phyloP scores from a whole-genome alignment of 345 rosid species.

The Gossypium sturtianum region DNA sequence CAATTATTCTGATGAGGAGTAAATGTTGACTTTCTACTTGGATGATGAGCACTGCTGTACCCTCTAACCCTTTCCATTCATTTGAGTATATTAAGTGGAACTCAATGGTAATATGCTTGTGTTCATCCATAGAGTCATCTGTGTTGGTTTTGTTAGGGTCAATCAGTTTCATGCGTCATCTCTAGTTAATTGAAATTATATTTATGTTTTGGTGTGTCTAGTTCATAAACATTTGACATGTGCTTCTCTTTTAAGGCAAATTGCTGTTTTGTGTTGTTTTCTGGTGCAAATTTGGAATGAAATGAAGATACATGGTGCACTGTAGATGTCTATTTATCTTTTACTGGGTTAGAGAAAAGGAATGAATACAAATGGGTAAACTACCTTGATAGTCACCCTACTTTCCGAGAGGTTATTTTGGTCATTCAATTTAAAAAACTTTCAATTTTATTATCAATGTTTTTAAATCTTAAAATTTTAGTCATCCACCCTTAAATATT shows the following conservation, averaged over 20 bases:
- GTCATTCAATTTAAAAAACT: too few species aligned
- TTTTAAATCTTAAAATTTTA: too few species aligned
- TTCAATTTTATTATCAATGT: too few species aligned
- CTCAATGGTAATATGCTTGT: background rate
- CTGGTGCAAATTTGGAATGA: background rate
- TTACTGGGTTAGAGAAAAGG: too few species aligned
- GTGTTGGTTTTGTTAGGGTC: background rate
- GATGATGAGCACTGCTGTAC: background rate
- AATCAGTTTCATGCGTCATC: background rate
- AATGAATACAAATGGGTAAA: too few species aligned
- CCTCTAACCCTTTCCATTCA: background rate
- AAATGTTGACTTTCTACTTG: conserved; percentile 1
- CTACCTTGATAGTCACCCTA: too few species aligned
- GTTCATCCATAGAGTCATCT: background rate
- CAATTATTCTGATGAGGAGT: conserved; percentile 75
- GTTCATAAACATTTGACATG: background rate
- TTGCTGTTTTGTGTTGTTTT: background rate
- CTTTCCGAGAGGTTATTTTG: too few species aligned
- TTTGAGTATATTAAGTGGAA: background rate
- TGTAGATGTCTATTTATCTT: too few species aligned
- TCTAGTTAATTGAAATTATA: background rate
- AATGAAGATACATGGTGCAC: too few species aligned
- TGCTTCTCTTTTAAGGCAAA: background rate
- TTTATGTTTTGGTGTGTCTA: background rate
- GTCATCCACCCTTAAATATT: too few species aligned